Evolutionary conservation across 257 asterid species (phyloP).

Genomic region (Capsicum pubescens): DNA sequence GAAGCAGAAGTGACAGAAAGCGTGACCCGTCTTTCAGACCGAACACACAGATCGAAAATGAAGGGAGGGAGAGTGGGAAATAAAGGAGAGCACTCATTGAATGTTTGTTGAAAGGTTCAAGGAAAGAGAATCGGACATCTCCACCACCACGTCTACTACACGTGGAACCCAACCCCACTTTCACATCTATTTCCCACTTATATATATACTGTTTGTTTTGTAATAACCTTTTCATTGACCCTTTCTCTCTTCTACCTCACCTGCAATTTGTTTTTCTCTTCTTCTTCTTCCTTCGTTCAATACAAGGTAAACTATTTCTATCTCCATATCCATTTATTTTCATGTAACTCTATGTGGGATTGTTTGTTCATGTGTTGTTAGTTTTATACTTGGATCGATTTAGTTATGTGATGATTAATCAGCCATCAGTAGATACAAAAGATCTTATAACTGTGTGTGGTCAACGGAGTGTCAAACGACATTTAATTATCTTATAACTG

Average conservation of each 20-base stretch:
- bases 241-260: not conserved
- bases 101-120: slow-evolving; percentile 10
- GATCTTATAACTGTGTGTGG: not conserved
- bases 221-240: not conserved
- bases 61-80: not conserved
- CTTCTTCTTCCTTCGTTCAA: not conserved
- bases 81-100: not conserved
- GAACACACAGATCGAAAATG: not conserved
- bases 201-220: not conserved
- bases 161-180: not conserved
- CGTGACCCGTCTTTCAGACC: not conserved
- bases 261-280: not conserved
- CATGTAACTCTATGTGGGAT: too few species aligned
- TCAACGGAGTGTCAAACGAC: too few species aligned
- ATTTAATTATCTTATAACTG: too few species aligned
- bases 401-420: not conserved
- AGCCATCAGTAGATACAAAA: not conserved
- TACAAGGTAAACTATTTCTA: not conserved
- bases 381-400: not conserved
- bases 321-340: too few species aligned
- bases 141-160: not conserved
- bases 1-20: too few species aligned
- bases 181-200: not conserved
- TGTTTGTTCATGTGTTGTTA: not conserved
- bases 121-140: slow-evolving; percentile 18